Base-by-base conservation (phyloP, 2,329 filamentous ascomycete species). In the Gaeumannomyces tritici region DNA sequence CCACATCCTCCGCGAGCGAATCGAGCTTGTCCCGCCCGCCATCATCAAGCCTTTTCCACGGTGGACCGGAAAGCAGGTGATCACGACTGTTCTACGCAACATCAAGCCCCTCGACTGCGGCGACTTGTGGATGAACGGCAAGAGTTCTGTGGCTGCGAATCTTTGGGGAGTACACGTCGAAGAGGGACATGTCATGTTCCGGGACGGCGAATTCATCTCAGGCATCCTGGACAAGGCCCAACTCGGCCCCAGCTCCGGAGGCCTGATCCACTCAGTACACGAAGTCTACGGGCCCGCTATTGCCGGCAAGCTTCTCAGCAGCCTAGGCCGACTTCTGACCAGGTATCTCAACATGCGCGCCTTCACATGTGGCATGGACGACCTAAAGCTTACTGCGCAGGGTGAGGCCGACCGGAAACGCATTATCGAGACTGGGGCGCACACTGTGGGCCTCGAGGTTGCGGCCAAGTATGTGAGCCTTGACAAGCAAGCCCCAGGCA, bases 201-300 rank as follows among this genome's bases (percentile, higher is more conserved):
- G 90, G 66, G 87, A 95, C 67, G 93, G 95, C 59, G 90, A 96
- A 67, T 85, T 98, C 67, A 82, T 97, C 59, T 89, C 86, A 59
- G 95, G 95, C 69, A 96, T 99, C 69, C 82, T 99, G 31, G 96
- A 99, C 74, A 99, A 99, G 77, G 89, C 90, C 55, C 95, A 99
- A 69, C 89, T 99, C 63, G 95, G 95, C 62, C 92, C 93, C 51
- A 89, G 86, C 64, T 86, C 87, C 33, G 93, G 93, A 61, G 95
- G 95, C 65, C 81, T 99, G 57, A 86, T 99, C 64, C 95, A 99
- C 72, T 88, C 92, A 2, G 85, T 98, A 27, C 93, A 99, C 71
- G 95, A 99, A 71, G 86, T 93, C 1, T 97, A 97, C 71, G 95
- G 96, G 2, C 89, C 95, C 63, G 89, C 88, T 21, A 83, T 89